Evolutionary conservation across 2,329 filamentous ascomycete genomes (phyloP).

Genomic region (Sporothrix humicola): DNA sequence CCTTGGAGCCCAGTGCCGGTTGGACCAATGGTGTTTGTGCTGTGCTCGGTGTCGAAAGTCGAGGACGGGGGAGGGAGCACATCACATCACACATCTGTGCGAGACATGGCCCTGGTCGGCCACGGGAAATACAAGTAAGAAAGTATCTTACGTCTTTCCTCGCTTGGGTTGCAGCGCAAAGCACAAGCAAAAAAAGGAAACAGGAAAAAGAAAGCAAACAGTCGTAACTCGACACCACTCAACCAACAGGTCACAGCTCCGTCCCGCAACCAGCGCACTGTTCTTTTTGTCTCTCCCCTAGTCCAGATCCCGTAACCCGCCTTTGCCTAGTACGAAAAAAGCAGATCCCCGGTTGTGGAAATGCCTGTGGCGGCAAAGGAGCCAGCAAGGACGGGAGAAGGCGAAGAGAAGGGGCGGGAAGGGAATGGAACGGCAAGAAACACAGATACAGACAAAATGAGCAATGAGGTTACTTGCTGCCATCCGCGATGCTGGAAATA

Average conservation of each 20-base stretch:
- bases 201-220: neutral
- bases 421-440: constrained; percentile 26
- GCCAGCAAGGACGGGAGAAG: constrained; percentile 13
- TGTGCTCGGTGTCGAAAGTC: constrained; percentile 29
- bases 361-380: constrained; percentile 14
- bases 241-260: neutral
- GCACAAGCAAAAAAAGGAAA: neutral
- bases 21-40: constrained; percentile 14
- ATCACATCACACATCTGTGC: constrained; percentile 17
- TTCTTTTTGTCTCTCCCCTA: constrained; percentile 19
- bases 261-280: neutral
- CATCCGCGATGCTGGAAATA: neutral
- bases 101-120: constrained; percentile 10
- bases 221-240: neutral
- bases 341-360: constrained; percentile 6
- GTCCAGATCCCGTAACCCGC: constrained; percentile 24
- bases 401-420: constrained; percentile 28
- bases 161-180: constrained; percentile 14
- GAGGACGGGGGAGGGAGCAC: neutral
- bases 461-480: too few relatives aligned
- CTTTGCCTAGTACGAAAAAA: constrained; percentile 27
- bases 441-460: neutral
- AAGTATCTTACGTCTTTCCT: neutral
- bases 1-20: neutral
- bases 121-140: neutral